These are phyloP conservation scores for Ogataea neopini DNA, from an alignment of 805 yeast species.

Conservation along the genomic window DNA sequence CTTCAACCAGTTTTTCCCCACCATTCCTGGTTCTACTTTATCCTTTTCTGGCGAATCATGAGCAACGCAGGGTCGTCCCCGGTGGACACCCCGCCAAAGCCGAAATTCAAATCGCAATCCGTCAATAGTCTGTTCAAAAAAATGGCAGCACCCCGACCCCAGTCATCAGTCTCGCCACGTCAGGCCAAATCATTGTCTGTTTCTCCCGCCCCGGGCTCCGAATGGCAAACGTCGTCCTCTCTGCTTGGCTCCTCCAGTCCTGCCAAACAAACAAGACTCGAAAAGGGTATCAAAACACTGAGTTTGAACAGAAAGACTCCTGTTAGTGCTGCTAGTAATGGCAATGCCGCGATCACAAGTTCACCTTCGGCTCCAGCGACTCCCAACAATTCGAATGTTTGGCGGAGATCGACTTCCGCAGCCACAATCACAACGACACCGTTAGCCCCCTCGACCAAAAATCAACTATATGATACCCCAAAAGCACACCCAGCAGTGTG, in stretches of 20 bases:
- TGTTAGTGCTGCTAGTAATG: neutral
- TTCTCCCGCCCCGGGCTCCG: conserved; percentile 1
- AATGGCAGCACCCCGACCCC: conserved; percentile 9
- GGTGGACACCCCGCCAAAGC: conserved; percentile 11
- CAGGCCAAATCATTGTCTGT: conserved; percentile 5
- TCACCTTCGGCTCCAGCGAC: conserved; percentile 9
- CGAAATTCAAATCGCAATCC: conserved; percentile 32
- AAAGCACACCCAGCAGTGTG: neutral
- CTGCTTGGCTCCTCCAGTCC: conserved; percentile 6
- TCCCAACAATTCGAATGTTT: conserved; percentile 5
- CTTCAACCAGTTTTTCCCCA: neutral
- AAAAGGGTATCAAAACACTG: conserved; percentile 17
- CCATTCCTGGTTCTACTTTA: neutral
- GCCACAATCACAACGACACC: neutral
- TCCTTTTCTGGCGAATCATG: conserved; percentile 2
- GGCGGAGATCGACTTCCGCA: conserved; percentile 5
- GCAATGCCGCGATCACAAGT: neutral
- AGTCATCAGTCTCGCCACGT: conserved; percentile 7
- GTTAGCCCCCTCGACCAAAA: neutral
- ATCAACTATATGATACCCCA: neutral
- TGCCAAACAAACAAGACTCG: conserved; percentile 5
- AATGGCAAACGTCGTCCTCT: neutral
- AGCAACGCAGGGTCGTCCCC: conserved; percentile 11
- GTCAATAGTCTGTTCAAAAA: conserved; percentile 29
- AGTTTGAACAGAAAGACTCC: conserved; percentile 13